These are phyloP conservation scores for Kitagawia praeruptora DNA, from an alignment of 129 eudicot species.

Conservation along the genomic window DNA sequence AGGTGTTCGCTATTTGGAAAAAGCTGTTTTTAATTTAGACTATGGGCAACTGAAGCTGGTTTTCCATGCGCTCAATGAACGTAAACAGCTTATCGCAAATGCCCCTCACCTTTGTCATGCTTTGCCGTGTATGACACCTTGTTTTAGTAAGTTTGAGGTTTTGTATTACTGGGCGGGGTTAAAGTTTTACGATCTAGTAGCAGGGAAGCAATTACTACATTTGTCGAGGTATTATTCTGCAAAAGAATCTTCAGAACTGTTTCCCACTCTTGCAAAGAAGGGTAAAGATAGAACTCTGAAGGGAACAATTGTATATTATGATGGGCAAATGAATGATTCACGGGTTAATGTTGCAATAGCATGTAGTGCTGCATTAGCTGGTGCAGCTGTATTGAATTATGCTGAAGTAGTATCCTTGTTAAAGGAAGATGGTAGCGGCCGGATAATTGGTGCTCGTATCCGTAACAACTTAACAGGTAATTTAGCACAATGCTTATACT, in stretches of 20 bases:
- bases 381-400: slow-evolving; percentile 91
- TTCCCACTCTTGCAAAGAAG: slow-evolving; percentile 78
- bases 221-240: slow-evolving; percentile 84
- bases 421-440: slow-evolving; percentile 60
- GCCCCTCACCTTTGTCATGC: slow-evolving; percentile 94
- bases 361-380: slow-evolving; percentile 92
- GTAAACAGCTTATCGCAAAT: slow-evolving; percentile 86
- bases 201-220: slow-evolving; percentile 76
- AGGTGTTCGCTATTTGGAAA: slow-evolving; percentile 98
- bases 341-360: slow-evolving; percentile 83
- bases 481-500: neutral
- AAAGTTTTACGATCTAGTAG: slow-evolving; percentile 85
- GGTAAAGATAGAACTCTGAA: slow-evolving; percentile 62
- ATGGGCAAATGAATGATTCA: slow-evolving; percentile 97
- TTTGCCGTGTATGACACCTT: slow-evolving; percentile 97
- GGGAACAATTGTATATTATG: slow-evolving; percentile 94
- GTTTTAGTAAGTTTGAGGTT: slow-evolving; percentile 92
- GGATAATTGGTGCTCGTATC: slow-evolving; percentile 72
- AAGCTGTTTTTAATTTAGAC: slow-evolving; percentile 86
- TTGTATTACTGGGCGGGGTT: slow-evolving; percentile 80
- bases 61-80: slow-evolving; percentile 88
- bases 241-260: slow-evolving; percentile 75
- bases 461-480: slow-evolving; percentile 77
- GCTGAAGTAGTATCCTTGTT: slow-evolving; percentile 76
- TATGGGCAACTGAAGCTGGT: slow-evolving; percentile 92